These are phyloP conservation scores for Pythium utonaiense DNA, from an alignment of 352 stramenopile genomes.

Conservation along the genomic window DNA sequence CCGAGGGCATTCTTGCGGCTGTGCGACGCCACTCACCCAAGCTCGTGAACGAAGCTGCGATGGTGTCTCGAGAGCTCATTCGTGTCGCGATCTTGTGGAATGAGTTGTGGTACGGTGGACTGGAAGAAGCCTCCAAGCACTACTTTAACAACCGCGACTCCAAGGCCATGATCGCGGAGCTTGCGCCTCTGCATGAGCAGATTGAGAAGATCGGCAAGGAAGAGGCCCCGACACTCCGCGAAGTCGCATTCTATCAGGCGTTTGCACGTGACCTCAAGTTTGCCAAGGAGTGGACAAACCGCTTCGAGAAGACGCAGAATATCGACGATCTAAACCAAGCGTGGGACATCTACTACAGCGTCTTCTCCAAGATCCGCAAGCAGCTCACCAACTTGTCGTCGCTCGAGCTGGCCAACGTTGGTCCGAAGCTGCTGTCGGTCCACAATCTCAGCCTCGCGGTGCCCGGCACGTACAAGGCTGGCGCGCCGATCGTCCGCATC, in stretches of 20 bases:
- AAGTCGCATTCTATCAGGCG: constrained; percentile 82
- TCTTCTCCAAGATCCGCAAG: constrained; percentile 94
- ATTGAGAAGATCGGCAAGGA: constrained; percentile 80
- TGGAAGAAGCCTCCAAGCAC: constrained; percentile 98
- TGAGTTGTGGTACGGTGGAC: constrained; percentile 97
- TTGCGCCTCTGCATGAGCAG: constrained; percentile 92
- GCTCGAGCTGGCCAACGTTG: constrained; percentile 97
- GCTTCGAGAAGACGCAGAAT: constrained; percentile 76
- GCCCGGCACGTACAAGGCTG: constrained; percentile 89
- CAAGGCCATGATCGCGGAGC: constrained; percentile 94
- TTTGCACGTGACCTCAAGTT: constrained; percentile 93
- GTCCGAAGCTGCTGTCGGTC: constrained; percentile 93
- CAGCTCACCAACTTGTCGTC: constrained; percentile 94
- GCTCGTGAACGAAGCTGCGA: constrained; percentile 96
- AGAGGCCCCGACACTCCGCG: constrained; percentile 75
- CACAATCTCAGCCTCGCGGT: constrained; percentile 96
- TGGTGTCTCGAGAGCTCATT: constrained; percentile 97
- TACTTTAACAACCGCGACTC: constrained; percentile 98
- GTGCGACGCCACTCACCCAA: constrained; percentile 93
- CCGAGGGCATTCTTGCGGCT: constrained; percentile 94
- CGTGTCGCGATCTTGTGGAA: constrained; percentile 99
- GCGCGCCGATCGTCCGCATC: constrained; percentile 84
- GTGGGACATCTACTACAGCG: constrained; percentile 99
- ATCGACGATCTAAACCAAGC: constrained; percentile 86
- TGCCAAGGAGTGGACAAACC: constrained; percentile 81